phyloP scores from a whole-genome alignment of 225 moss, liverwort and hornwort species.

The Pleurozium schreberi region DNA sequence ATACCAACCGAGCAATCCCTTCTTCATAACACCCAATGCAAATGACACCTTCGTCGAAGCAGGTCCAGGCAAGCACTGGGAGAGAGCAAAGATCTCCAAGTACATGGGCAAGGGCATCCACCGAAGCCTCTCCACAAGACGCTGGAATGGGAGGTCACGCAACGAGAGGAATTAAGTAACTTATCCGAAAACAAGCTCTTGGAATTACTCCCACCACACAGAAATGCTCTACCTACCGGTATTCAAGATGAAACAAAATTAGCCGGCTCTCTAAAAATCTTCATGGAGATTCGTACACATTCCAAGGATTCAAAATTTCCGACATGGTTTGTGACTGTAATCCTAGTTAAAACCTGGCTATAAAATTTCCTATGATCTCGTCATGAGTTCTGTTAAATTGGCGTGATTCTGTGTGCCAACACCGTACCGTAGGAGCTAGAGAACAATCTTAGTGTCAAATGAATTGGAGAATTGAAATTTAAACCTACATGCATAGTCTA shows the following conservation, averaged over 20 bases:
- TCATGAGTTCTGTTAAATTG: not conserved
- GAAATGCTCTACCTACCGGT: not conserved
- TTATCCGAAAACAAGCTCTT: not conserved
- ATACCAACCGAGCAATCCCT: slow-evolving; percentile 28
- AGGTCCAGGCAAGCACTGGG: slow-evolving; percentile 50
- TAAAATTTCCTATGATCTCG: not conserved
- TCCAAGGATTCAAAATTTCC: not conserved
- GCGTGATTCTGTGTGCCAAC: not conserved
- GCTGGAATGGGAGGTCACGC: not conserved
- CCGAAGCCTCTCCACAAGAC: slow-evolving; percentile 39
- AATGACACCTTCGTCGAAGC: slow-evolving; percentile 54
- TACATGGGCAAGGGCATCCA: slow-evolving; percentile 29
- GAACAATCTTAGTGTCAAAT: not conserved
- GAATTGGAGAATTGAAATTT: not conserved
- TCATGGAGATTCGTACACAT: not conserved
- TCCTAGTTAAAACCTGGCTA: not conserved
- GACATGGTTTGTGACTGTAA: not conserved
- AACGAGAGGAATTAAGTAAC: not conserved
- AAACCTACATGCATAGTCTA: not conserved
- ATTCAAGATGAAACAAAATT: too few relatives aligned
- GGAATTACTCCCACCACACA: not conserved
- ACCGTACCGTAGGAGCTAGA: not conserved
- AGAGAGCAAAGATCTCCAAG: slow-evolving; percentile 44
- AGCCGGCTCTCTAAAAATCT: not conserved
- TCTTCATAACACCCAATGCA: slow-evolving; percentile 39